Evolutionary conservation across 192 early-diverging fungal genomes (phyloP).

Genomic region (Umbelopsis sp.): DNA sequence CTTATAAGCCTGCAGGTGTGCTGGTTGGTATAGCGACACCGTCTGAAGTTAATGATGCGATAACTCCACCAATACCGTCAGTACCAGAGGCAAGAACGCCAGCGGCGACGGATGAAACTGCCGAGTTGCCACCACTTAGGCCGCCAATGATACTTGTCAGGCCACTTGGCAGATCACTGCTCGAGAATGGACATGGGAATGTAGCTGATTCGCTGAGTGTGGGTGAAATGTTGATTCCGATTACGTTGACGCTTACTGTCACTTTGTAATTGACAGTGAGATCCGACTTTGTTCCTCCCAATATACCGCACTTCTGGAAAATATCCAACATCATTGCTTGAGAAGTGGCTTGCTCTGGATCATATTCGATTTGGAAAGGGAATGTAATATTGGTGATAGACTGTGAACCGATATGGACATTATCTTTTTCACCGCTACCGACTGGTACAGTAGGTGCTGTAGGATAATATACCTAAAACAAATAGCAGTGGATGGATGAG

Average conservation of each 20-base stretch:
- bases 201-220: conserved; percentile 18
- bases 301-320: conserved; percentile 41
- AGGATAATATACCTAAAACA: conserved; percentile 63
- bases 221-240: conserved; percentile 29
- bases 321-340: conserved; percentile 42
- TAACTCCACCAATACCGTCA: not conserved
- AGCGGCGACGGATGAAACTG: not conserved
- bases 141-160: not conserved
- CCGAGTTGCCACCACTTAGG: not conserved
- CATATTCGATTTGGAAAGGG: conserved; percentile 44
- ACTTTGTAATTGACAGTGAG: conserved; percentile 29
- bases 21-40: not conserved
- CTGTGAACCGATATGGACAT: conserved; percentile 39
- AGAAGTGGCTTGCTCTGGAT: conserved; percentile 26
- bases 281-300: conserved; percentile 15
- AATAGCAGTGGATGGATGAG: not conserved
- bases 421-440: conserved; percentile 45
- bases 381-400: conserved; percentile 42
- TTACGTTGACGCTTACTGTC: conserved; percentile 19
- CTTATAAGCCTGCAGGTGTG: too few species aligned
- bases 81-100: not conserved
- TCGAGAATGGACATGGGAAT: conserved; percentile 29
- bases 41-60: too few species aligned
- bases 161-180: not conserved
- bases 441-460: conserved; percentile 35